These are phyloP conservation scores for Coemansia sp. DNA, from an alignment of 192 early-diverging fungal genomes.

Conservation along the genomic window DNA sequence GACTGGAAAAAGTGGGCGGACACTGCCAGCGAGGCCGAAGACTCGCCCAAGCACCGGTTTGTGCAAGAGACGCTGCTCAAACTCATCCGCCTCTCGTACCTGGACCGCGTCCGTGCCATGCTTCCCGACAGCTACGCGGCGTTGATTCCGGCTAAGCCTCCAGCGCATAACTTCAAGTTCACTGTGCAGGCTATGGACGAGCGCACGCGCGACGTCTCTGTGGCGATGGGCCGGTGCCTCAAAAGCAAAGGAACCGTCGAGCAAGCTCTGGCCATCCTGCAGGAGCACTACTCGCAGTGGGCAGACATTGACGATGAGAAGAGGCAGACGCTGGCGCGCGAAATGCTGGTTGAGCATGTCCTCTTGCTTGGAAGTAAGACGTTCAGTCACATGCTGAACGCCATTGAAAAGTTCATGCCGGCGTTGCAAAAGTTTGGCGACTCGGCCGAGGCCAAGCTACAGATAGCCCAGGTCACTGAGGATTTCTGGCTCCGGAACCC, in stretches of 20 bases:
- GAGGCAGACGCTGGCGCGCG: conserved; percentile 59
- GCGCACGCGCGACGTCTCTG: conserved; percentile 64
- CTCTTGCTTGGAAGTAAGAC: conserved; percentile 89
- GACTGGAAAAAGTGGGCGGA: conserved; percentile 81
- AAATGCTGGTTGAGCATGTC: conserved; percentile 81
- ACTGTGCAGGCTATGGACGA: conserved; percentile 60
- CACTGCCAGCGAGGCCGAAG: conserved; percentile 21
- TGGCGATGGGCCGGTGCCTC: conserved; percentile 51
- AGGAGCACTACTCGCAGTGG: conserved; percentile 53
- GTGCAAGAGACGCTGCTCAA: conserved; percentile 86
- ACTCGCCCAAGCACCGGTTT: conserved; percentile 59
- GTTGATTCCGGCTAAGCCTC: conserved; percentile 66
- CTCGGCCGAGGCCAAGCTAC: conserved; percentile 65
- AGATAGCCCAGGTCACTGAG: conserved; percentile 67
- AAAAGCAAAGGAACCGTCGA: conserved; percentile 53
- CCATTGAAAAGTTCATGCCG: conserved; percentile 78
- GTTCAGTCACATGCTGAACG: conserved; percentile 91
- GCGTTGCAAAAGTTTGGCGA: conserved; percentile 46
- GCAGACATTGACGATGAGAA: conserved; percentile 38
- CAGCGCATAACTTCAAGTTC: conserved; percentile 74
- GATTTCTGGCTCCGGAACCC: conserved; percentile 89
- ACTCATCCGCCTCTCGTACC: conserved; percentile 85
- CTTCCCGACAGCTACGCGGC: conserved; percentile 69
- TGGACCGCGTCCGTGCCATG: conserved; percentile 80
- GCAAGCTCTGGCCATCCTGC: conserved; percentile 50